Base-by-base conservation (phyloP, 257 asterid species). In the Solanum virginianum region DNA sequence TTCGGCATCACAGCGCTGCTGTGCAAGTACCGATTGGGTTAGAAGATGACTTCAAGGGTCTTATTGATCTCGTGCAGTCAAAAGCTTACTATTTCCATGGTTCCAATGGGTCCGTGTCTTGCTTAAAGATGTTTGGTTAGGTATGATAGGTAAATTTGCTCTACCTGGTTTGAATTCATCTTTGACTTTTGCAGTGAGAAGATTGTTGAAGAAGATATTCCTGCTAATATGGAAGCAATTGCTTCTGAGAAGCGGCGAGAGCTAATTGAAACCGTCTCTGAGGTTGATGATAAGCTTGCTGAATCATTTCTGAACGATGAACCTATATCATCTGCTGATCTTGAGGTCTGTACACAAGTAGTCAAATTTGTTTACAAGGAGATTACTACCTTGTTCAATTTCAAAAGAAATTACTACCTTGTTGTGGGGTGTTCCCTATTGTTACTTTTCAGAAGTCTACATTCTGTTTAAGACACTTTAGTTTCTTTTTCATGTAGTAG, bases 1-100 rank as follows among this genome's bases (percentile, higher is more conserved):
- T 97, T 90, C 97, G 99, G 84, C 99, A 95, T 88, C 98, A 97
- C 85, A 91, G 94, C 65, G 99, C 98, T 92, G 98, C 98, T 24
- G 94, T 97, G 90, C 99, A 97, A 92, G 91, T 92, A 72, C 98
- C 98, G 36, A 94, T 97, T 85, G 99, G 99, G 86, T 85, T 97
- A 89, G 99, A 97, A 90, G 98, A 95, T 49, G 98, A 95, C 80
- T 97, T 97, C 92, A 93, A 93, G 89, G 99, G 98, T 89, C 94
- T 97, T 65, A 82, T 97, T 84, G 98, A 95, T 91, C 93, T 97
- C 83, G 98, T 97, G 92, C 88, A 86, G 62, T 87, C 91, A 93
- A 93, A 97, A 91, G 97, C 97, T 89, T 87, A 86, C 86, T 91
- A 90, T 89, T 97, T 95, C 71, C 98, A 91, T 85, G 98, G 98